A percentile compares a stretch with the other conserved stretches of the same genome.
Conservation (phyloP, 2,329 filamentous ascomycete genomes). For the Aspergillus udagawae region DNA sequence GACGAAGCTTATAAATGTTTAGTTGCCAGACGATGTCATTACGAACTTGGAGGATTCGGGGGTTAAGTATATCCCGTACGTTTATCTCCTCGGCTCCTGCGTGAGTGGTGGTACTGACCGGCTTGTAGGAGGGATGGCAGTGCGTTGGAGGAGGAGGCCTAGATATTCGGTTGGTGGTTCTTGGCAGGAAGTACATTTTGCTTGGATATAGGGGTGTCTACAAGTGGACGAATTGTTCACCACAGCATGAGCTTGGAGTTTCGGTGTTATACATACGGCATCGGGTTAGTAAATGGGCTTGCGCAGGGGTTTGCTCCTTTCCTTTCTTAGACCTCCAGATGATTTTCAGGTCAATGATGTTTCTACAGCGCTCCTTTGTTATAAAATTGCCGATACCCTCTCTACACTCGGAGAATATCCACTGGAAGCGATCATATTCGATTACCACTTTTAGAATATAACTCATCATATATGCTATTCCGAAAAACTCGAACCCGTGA, state of each 20-base stretch:
- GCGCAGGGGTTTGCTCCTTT: neutral
- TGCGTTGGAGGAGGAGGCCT: constrained; percentile 42
- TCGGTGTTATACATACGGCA: neutral
- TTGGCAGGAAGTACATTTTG: neutral
- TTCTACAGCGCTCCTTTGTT: neutral
- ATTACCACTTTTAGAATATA: neutral
- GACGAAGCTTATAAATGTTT: neutral
- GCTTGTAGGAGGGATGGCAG: constrained; percentile 42
- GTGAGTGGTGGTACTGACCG: constrained; percentile 6
- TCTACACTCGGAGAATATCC: neutral
- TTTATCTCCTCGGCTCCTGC: constrained; percentile 4
- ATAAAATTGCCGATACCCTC: neutral
- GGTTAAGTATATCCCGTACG: constrained; percentile 58
- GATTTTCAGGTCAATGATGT: neutral
- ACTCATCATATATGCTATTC: constrained; percentile 13
- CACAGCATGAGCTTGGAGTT: neutral
- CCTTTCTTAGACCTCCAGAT: neutral
- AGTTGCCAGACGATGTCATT: constrained; percentile 56
- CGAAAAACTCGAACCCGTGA: constrained; percentile 8
- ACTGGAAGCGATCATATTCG: neutral
- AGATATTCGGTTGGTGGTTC: neutral
- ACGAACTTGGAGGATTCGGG: constrained; percentile 55
- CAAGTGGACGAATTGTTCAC: neutral
- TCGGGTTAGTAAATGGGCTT: neutral
- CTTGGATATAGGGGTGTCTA: neutral